phyloP scores from a whole-genome alignment of 768 basidiomycete species.

The Albatrellus ellisii region DNA sequence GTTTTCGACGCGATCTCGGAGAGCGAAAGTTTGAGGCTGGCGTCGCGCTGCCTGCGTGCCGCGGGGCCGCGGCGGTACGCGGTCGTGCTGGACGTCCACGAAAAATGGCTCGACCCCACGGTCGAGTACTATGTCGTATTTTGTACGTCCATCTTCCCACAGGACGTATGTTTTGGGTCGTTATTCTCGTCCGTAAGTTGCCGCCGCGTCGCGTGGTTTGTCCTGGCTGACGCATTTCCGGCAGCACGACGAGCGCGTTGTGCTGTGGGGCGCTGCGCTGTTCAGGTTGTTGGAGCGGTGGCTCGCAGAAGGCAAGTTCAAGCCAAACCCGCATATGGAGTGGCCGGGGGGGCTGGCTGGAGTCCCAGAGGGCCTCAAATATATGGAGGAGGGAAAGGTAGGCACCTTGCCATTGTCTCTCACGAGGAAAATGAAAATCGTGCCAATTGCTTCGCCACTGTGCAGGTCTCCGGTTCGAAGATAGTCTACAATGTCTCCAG shows the following conservation, averaged over 20 bases:
- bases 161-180: not conserved
- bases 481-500: not conserved
- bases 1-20: not conserved
- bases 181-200: not conserved
- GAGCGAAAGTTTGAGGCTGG: not conserved
- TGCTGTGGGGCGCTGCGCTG: not conserved
- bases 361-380: not conserved
- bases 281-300: not conserved
- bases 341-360: not conserved
- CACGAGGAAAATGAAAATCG: not conserved
- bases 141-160: not conserved
- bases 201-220: not conserved
- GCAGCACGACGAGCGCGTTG: not conserved
- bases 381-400: not conserved
- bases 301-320: not conserved
- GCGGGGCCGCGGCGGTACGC: not conserved
- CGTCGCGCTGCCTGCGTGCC: not conserved
- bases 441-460: not conserved
- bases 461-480: not conserved
- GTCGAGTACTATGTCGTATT: not conserved
- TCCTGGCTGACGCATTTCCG: not conserved
- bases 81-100: not conserved
- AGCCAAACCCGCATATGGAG: not conserved
- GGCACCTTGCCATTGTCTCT: not conserved
- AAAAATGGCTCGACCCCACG: not conserved